phyloP scores from a whole-genome alignment of 257 asterid species.

The Lantana camara region DNA sequence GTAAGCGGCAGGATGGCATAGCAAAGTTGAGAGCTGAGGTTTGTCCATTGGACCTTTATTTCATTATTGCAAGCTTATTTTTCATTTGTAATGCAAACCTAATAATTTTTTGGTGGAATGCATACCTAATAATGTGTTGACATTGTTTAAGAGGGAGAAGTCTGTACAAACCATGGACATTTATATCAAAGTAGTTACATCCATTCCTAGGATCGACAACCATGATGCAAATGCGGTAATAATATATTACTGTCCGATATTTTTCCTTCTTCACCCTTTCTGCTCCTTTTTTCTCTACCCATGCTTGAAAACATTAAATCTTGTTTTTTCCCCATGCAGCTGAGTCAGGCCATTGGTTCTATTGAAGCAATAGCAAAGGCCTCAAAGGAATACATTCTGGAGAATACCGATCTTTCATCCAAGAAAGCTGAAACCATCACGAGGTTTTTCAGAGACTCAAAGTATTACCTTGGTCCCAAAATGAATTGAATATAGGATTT shows the following conservation, averaged over 20 bases:
- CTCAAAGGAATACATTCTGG: constrained; percentile 75
- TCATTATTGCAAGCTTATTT: not conserved
- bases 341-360: constrained; percentile 89
- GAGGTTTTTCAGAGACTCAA: constrained; percentile 80
- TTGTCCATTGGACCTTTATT: constrained; percentile 27
- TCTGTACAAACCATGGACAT: constrained; percentile 72
- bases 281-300: too few species aligned
- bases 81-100: constrained; percentile 15
- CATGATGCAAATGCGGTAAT: constrained; percentile 87
- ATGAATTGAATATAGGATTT: constrained; percentile 34
- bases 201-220: constrained; percentile 86
- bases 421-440: constrained; percentile 77
- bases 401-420: constrained; percentile 86
- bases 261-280: not conserved
- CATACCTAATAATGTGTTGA: constrained; percentile 20
- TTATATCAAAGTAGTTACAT: constrained; percentile 78
- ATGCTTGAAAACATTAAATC: constrained; percentile 3
- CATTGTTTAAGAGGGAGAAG: constrained; percentile 63
- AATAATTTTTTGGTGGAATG: constrained; percentile 22
- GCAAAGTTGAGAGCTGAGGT: constrained; percentile 82
- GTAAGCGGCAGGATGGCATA: constrained; percentile 75
- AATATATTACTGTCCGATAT: not conserved
- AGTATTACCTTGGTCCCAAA: constrained; percentile 81
- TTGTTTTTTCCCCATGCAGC: constrained; percentile 51
- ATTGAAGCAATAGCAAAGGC: constrained; percentile 90